Evolutionary conservation across 495 filamentous ascomycete species (phyloP), one percentile per base, ranked within the genome.

Genomic region (Podospora fimiseda): DNA sequence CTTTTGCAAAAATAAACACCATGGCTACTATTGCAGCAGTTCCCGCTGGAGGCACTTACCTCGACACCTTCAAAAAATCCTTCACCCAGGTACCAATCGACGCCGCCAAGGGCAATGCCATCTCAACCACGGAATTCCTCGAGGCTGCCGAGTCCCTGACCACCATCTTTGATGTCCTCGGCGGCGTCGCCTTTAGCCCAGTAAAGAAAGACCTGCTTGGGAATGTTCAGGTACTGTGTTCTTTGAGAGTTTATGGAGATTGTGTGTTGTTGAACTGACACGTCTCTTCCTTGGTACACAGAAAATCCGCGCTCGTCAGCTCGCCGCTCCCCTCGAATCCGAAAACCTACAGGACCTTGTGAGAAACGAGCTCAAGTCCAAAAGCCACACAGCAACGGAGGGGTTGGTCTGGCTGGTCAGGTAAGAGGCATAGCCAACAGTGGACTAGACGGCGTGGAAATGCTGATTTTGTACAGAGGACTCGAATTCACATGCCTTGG

Each of bases 181-280:
- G 89, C 42, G 87, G 84, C 33, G 74, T 82, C 13, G 89, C 90
- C 52, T 96, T 97, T 73, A 78, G 70, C 4, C 83, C 85, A 21
- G 92, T 98, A 53, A 95, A 96, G 78, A 86, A 70, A 55, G 93
- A 98, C 69, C 85, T 98, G 77, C 59, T 81, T 8, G 89, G 89
- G 63, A 98, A 98, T 67, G 81, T 98, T 68, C 89, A 90, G 81
- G 92, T 96, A 65, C 51, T 70, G 63, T 37, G 1, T 7, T 24
- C 24, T 19, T 36, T 19, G 41, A 41, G 22, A n/a, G n/a, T n/a
- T n/a, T n/a, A n/a, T n/a, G n/a, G n/a, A n/a, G n/a, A n/a, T n/a
- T n/a, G n/a, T n/a, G n/a, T n/a, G n/a, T n/a, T n/a, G n/a, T n/a
- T n/a, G n/a, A n/a, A n/a, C n/a, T n/a, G n/a, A n/a, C n/a, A n/a